These are phyloP conservation scores for Dryas alaskensis DNA, from an alignment of 306 rosid genomes.

Conservation along the genomic window DNA sequence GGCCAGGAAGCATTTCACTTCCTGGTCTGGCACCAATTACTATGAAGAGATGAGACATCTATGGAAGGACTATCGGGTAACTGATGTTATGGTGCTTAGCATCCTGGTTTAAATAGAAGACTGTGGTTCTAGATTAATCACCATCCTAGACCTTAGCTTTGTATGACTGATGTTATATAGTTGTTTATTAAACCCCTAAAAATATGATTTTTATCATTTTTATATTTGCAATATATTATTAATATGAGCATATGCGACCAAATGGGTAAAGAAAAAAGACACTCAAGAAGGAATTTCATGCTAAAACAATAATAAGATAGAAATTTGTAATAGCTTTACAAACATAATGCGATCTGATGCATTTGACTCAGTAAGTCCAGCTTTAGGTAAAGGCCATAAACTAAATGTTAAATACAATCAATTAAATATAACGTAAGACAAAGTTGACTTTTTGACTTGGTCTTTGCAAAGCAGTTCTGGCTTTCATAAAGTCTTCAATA, in stretches of 20 bases:
- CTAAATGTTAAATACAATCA: neutral
- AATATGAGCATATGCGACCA: too few species aligned
- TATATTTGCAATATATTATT: neutral
- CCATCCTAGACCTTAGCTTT: neutral
- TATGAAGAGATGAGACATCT: conserved; percentile 72
- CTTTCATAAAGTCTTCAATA: conserved; percentile 3
- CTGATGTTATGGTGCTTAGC: neutral
- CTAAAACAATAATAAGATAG: too few species aligned
- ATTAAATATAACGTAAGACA: neutral
- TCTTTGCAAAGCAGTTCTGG: neutral
- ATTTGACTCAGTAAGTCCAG: too few species aligned
- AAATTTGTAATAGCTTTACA: too few species aligned
- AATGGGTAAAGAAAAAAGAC: too few species aligned
- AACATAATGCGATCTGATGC: too few species aligned
- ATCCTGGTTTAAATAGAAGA: neutral
- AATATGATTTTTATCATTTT: neutral
- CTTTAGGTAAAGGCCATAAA: too few species aligned
- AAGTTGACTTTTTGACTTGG: neutral
- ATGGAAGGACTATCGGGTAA: conserved; percentile 85
- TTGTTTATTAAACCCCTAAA: neutral
- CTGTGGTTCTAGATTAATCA: neutral
- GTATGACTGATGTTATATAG: neutral
- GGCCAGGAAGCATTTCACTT: conserved; percentile 88
- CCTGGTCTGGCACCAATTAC: conserved; percentile 73
- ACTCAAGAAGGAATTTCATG: too few species aligned